phyloP scores from a whole-genome alignment of 1,284 basidiomycete genomes.

The Vanrija humicola region DNA sequence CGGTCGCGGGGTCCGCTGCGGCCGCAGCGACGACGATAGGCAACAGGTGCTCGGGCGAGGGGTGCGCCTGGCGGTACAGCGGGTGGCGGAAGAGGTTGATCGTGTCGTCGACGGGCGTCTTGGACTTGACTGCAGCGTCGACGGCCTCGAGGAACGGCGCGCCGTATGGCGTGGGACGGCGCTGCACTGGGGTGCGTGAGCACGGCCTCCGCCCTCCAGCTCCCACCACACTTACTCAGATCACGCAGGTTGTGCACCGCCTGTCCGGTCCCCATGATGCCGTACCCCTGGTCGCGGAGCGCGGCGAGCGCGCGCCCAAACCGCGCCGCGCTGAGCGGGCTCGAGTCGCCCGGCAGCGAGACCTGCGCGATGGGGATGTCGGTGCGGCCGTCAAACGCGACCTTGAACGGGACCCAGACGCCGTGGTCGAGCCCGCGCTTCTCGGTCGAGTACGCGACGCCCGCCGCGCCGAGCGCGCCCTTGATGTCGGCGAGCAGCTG shows the following conservation, averaged over 20 bases:
- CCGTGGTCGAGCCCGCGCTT: constrained; percentile 52
- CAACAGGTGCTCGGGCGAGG: constrained; percentile 45
- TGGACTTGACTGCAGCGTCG: constrained; percentile 17
- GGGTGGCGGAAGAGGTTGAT: constrained; percentile 33
- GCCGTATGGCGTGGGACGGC: constrained; percentile 21
- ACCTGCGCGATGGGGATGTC: constrained; percentile 49
- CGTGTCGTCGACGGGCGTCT: constrained; percentile 14
- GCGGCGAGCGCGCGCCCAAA: constrained; percentile 47
- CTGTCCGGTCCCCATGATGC: constrained; percentile 42
- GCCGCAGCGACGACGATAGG: constrained; percentile 41
- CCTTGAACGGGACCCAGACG: constrained; percentile 51
- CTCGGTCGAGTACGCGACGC: constrained; percentile 24
- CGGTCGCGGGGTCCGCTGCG: constrained; percentile 22
- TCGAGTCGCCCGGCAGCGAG: constrained; percentile 46
- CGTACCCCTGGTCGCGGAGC: constrained; percentile 42
- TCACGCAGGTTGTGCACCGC: constrained; percentile 48
- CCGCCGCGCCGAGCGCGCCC: constrained; percentile 27
- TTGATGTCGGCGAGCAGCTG: constrained; percentile 31
- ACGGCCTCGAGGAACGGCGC: constrained; percentile 30
- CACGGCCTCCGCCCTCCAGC: too few relatives aligned
- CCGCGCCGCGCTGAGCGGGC: constrained; percentile 37
- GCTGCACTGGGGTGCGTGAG: neutral
- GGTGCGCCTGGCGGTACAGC: constrained; percentile 40
- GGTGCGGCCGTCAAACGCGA: constrained; percentile 43
- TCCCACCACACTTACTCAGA: constrained; percentile 34